Conservation (phyloP, 2,329 filamentous ascomycete species). For the Verruconis gallopava region DNA sequence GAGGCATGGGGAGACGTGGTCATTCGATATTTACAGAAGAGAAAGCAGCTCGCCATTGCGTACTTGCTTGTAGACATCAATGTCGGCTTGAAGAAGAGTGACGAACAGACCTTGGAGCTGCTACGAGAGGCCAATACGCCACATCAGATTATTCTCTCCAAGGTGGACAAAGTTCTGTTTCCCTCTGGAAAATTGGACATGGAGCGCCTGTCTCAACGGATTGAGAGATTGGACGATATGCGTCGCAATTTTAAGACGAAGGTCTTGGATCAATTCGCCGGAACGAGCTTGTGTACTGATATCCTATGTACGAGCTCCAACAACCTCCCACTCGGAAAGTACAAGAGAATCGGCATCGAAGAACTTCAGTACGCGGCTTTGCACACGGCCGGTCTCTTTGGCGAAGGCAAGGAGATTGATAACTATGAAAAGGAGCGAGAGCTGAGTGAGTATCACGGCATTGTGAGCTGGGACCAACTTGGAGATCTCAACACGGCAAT, state of each 20-base stretch:
- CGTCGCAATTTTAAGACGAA: conserved; percentile 27
- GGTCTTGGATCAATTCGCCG: conserved; percentile 29
- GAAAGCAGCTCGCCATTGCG: conserved; percentile 48
- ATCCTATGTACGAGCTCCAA: conserved; percentile 46
- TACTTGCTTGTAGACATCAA: conserved; percentile 53
- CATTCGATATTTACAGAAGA: conserved; percentile 50
- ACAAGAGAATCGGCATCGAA: conserved; percentile 44
- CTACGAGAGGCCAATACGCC: conserved; percentile 44
- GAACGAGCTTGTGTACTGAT: conserved; percentile 27
- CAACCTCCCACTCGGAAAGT: conserved; percentile 29
- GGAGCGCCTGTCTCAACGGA: conserved; percentile 4
- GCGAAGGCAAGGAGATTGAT: conserved; percentile 16
- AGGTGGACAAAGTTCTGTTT: conserved; percentile 45
- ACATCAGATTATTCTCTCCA: conserved; percentile 54
- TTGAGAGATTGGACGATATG: conserved; percentile 24
- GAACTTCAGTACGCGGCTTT: conserved; percentile 52
- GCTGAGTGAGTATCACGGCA: not conserved
- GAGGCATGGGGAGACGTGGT: conserved; percentile 53
- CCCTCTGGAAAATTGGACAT: conserved; percentile 12
- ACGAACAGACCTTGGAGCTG: conserved; percentile 43
- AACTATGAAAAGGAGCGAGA: not conserved
- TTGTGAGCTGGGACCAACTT: not conserved
- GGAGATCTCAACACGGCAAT: not conserved
- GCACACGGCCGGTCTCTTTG: conserved; percentile 45
- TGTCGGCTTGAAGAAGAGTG: conserved; percentile 50